Conservation (phyloP, 2,329 filamentous ascomycete species). For the Venturia oleaginea region DNA sequence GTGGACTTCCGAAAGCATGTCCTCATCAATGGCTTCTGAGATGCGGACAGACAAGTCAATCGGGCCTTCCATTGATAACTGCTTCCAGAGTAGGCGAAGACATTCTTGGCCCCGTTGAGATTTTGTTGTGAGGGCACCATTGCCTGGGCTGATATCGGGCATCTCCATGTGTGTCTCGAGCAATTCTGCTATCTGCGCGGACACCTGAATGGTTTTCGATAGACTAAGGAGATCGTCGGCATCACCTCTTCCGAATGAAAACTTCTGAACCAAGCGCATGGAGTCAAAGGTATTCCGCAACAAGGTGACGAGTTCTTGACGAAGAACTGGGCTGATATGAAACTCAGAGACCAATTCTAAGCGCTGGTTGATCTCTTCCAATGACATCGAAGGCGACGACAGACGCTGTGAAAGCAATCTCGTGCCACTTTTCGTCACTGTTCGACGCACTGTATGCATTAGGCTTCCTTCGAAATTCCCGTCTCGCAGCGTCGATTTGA, state of each 20-base stretch:
- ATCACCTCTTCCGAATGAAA: constrained; percentile 84
- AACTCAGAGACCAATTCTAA: constrained; percentile 76
- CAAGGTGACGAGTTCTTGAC: constrained; percentile 59
- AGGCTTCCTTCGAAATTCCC: constrained; percentile 72
- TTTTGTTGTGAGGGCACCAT: constrained; percentile 12
- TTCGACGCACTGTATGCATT: constrained; percentile 79
- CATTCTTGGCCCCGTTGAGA: constrained; percentile 14
- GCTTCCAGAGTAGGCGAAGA: constrained; percentile 38
- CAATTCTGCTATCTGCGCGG: constrained; percentile 52
- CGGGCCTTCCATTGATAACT: constrained; percentile 60
- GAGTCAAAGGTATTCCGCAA: constrained; percentile 74
- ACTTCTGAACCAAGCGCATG: constrained; percentile 85
- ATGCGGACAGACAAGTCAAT: constrained; percentile 62
- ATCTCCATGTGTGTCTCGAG: constrained; percentile 23
- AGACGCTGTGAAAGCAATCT: constrained; percentile 77
- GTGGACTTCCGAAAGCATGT: constrained; percentile 75
- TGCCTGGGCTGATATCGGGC: constrained; percentile 15
- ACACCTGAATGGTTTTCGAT: constrained; percentile 69
- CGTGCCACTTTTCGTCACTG: constrained; percentile 84
- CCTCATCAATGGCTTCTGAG: constrained; percentile 76
- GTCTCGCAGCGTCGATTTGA: constrained; percentile 77
- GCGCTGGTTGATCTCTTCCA: constrained; percentile 66
- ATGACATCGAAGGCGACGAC: constrained; percentile 75
- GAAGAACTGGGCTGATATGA: constrained; percentile 54
- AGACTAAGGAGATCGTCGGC: constrained; percentile 81